Evolutionary conservation across 139 green algal genomes (phyloP).

Genomic region (Chlamydomonas schloesseri): DNA sequence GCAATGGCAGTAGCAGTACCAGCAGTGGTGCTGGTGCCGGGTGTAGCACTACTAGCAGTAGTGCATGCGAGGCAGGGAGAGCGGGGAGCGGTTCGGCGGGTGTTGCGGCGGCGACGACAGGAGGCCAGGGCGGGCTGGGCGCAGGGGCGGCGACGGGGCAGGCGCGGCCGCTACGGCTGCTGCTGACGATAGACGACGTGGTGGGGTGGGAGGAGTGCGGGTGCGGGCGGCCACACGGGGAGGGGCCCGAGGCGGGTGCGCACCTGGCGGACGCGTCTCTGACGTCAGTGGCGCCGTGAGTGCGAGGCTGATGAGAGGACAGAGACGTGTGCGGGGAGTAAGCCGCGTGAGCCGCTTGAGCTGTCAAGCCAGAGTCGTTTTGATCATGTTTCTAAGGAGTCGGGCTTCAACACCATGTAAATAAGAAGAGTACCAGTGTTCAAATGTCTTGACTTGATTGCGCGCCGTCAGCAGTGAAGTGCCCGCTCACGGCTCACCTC

Average conservation of each 20-base stretch:
- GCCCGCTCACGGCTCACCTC: too few species aligned
- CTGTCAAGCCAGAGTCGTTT: too few species aligned
- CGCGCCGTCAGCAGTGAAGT: too few species aligned
- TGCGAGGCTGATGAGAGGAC: too few species aligned
- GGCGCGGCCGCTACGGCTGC: slow-evolving; percentile 23
- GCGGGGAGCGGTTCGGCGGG: neutral
- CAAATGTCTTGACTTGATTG: too few species aligned
- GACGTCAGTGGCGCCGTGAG: neutral
- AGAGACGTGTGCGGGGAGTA: too few species aligned
- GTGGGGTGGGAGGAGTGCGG: neutral
- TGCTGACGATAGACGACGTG: slow-evolving; percentile 54
- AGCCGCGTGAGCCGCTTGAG: too few species aligned
- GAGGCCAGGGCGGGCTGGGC: neutral
- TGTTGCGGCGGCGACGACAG: neutral
- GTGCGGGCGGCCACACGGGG: neutral
- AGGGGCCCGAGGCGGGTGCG: neutral
- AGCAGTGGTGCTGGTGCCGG: neutral
- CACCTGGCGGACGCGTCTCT: slow-evolving; percentile 11
- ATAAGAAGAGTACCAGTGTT: too few species aligned
- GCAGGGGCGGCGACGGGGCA: neutral
- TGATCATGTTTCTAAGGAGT: too few species aligned
- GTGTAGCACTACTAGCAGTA: neutral
- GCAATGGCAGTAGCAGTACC: neutral
- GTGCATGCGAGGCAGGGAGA: neutral
- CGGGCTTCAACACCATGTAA: too few species aligned